phyloP scores from a whole-genome alignment of 495 filamentous ascomycete species.

The Astrothelium subdiscretum region DNA sequence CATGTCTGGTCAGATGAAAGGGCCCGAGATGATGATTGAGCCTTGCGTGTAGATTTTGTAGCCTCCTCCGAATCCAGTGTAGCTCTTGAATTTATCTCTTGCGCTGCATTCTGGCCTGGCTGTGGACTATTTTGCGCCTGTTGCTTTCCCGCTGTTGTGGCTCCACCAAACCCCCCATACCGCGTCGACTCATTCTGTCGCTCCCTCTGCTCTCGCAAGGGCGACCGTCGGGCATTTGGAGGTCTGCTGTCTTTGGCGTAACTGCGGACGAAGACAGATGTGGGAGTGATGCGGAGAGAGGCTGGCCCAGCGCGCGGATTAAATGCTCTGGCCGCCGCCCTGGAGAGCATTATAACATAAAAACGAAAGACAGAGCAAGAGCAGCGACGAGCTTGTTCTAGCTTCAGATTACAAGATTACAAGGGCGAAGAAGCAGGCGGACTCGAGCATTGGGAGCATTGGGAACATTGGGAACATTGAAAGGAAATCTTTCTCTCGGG shows the following conservation, averaged over 20 bases:
- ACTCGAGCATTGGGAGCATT: no score
- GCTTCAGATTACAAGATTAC: background rate
- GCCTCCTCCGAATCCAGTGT: background rate
- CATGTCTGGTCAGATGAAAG: conserved; percentile 16
- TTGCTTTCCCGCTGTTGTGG: background rate
- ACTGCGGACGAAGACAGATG: conserved; percentile 6
- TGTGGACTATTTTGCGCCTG: background rate
- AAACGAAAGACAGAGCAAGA: background rate
- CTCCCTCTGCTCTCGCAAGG: background rate
- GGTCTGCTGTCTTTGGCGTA: conserved; percentile 8
- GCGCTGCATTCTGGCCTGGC: background rate
- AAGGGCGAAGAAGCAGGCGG: background rate
- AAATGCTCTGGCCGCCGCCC: conserved; percentile 11
- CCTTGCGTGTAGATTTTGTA: background rate
- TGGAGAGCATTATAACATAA: conserved; percentile 8
- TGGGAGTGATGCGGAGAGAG: conserved; percentile 2
- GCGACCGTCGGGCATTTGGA: background rate
- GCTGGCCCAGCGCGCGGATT: background rate
- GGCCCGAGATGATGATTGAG: background rate
- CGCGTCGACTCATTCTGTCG: background rate
- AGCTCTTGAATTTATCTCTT: background rate
- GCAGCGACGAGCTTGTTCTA: background rate
- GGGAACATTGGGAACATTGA: no score
- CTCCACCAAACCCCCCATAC: background rate
- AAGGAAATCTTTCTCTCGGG: background rate